Evolutionary conservation across 2,329 filamentous ascomycete genomes (phyloP), one percentile per base, ranked within the genome.

Genomic region (Cadophora luteo-olivacea): DNA sequence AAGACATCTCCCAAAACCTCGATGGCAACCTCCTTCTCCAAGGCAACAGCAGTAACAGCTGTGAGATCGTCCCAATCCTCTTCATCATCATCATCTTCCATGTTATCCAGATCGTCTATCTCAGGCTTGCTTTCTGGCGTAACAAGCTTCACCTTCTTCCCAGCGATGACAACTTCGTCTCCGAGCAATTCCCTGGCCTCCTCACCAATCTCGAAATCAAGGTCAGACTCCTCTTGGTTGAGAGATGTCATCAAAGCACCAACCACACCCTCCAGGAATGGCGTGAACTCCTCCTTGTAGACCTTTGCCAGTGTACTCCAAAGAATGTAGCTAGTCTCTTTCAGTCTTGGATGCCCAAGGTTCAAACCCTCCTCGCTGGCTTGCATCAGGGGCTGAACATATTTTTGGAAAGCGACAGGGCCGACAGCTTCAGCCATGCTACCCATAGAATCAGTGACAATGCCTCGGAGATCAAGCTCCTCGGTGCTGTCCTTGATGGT

Each of bases 1-100:
- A 98, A 91, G 70, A 99, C 89, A 78, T 99, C 96, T 72, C 94
- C 96, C 45, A 97, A 87, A 6, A 97, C 94, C 80, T 99, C 96
- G 55, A 97, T 89, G 48, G 96, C 95, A 75, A 98, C 97, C 82
- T 99, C 96, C 82, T 98, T 97, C 85, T 98, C 96, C 76, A 97
- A 88, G 29, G 95, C 93, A 66, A 97, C 88, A 64, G 94, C 93
- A 32, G 93, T 97, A 70, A 97, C 92, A 62, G 93, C 93, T 68
- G 89, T 90, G 60, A 97, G 85, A 75, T 94, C 92, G 75, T 94
- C 91, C 87, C 92, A 94, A 70, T 94, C 92, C 68, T 93, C 92
- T 54, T 95, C 91, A 58, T 94, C 88, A 57, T 94, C 88, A 71
- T 91, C 91, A 70, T 90, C 87, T 41, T 88, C 85, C 68, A 87